Percentiles rank a stretch among this genome's conserved stretches.
These are phyloP conservation scores for Flaveria floridana DNA, from an alignment of 140 eudicot genomes.

Conservation along the genomic window DNA sequence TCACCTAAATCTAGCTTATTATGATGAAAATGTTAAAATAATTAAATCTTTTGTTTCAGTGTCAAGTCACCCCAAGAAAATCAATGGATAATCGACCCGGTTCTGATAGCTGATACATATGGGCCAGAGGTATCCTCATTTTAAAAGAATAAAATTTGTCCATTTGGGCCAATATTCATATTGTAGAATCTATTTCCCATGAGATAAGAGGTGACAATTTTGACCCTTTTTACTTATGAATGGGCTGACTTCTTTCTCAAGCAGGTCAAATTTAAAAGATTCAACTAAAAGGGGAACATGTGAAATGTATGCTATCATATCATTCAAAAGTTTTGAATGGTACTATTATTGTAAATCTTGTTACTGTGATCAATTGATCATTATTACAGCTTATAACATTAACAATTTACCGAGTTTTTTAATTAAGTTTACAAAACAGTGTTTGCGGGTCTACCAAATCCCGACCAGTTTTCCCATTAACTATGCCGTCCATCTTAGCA, in stretches of 20 bases:
- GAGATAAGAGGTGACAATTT: not conserved
- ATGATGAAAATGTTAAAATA: conserved; percentile 19
- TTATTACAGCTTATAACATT: not conserved
- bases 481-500: not conserved
- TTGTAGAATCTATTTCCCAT: not conserved
- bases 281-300: not conserved
- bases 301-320: not conserved
- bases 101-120: conserved; percentile 74
- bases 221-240: no score
- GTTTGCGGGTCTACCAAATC: not conserved
- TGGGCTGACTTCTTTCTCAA: not conserved
- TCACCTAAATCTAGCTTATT: not conserved
- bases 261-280: not conserved
- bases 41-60: conserved; percentile 43
- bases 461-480: not conserved
- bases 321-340: not conserved
- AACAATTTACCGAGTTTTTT: not conserved
- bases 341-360: not conserved
- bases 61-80: conserved; percentile 69
- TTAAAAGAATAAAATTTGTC: not conserved
- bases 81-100: conserved; percentile 87
- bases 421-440: not conserved
- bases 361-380: conserved; percentile 4
- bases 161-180: not conserved
- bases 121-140: conserved; percentile 59